Evolutionary conservation across 202 grass and related monocot species (phyloP).

Genomic region (Setaria viridis): DNA sequence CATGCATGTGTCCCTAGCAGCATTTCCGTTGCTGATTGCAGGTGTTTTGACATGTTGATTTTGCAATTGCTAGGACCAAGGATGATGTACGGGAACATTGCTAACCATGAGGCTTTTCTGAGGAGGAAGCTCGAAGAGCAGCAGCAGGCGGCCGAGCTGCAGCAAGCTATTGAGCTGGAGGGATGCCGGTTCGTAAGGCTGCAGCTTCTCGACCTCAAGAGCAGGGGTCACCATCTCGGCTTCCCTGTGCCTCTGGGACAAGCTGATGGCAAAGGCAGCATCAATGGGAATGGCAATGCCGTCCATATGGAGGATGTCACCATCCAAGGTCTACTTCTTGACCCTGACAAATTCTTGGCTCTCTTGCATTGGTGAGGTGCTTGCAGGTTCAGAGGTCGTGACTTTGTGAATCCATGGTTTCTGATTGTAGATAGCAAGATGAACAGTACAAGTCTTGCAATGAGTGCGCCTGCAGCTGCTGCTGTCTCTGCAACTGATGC

Average conservation of each 20-base stretch:
- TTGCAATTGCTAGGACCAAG: constrained; percentile 50
- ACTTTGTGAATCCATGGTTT: constrained; percentile 18
- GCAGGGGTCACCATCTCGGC: constrained; percentile 45
- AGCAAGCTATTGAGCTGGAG: constrained; percentile 73
- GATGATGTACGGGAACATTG: constrained; percentile 54
- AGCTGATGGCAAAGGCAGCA: constrained; percentile 2
- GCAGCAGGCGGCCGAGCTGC: constrained; percentile 68
- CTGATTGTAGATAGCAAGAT: constrained; percentile 58
- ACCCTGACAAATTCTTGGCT: constrained; percentile 15
- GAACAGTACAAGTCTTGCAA: constrained; percentile 28
- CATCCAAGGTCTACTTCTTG: constrained; percentile 49
- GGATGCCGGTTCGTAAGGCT: constrained; percentile 64
- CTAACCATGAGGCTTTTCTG: constrained; percentile 60
- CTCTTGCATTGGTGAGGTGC: background rate
- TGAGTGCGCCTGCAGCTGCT: constrained; percentile 7
- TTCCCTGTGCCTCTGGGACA: constrained; percentile 15
- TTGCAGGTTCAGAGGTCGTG: background rate
- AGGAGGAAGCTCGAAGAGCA: constrained; percentile 76
- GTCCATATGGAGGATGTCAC: constrained; percentile 38
- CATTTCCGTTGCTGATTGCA: background rate
- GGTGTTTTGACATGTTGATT: background rate
- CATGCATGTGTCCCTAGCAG: background rate
- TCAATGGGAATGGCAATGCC: constrained; percentile 26
- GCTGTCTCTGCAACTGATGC: constrained; percentile 27
- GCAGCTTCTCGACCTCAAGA: constrained; percentile 68